These are phyloP conservation scores for Mucor indicus DNA, from an alignment of 371 early-diverging fungal species.

Conservation along the genomic window DNA sequence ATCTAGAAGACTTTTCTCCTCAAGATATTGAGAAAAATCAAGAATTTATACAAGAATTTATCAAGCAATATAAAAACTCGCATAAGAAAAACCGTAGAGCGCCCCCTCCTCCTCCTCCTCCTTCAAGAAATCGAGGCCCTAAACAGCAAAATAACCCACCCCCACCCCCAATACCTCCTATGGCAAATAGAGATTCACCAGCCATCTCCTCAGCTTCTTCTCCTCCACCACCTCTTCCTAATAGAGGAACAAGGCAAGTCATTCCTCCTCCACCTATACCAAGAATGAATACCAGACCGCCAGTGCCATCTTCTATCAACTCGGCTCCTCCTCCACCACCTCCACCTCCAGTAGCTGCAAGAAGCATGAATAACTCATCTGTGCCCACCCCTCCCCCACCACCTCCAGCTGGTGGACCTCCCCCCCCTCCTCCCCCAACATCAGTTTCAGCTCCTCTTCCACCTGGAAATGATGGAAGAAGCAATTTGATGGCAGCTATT, in stretches of 20 bases:
- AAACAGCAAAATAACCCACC: constrained; percentile 11
- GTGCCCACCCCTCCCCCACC: constrained; percentile 24
- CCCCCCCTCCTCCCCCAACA: constrained; percentile 10
- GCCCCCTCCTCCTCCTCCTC: constrained; percentile 1
- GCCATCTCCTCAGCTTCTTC: too few relatives aligned
- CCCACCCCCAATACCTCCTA: background rate
- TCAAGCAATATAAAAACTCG: constrained; percentile 42
- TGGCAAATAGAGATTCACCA: too few relatives aligned
- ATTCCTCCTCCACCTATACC: constrained; percentile 45
- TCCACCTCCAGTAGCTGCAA: constrained; percentile 14
- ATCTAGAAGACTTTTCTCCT: too few relatives aligned
- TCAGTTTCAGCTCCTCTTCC: too few relatives aligned
- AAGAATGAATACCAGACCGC: constrained; percentile 9
- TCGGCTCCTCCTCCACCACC: constrained; percentile 17
- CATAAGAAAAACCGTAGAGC: too few relatives aligned
- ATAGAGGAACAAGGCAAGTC: too few relatives aligned
- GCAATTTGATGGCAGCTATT: constrained; percentile 41
- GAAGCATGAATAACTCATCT: background rate
- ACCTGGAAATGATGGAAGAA: constrained; percentile 10
- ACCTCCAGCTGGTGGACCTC: background rate
- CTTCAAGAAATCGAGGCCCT: background rate
- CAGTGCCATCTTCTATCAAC: constrained; percentile 2
- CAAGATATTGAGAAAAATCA: constrained; percentile 58
- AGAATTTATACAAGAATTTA: constrained; percentile 49
- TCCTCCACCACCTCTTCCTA: too few relatives aligned